Evolutionary conservation across 345 rosid species (phyloP).

Genomic region (Rhodomyrtus tomentosa): DNA sequence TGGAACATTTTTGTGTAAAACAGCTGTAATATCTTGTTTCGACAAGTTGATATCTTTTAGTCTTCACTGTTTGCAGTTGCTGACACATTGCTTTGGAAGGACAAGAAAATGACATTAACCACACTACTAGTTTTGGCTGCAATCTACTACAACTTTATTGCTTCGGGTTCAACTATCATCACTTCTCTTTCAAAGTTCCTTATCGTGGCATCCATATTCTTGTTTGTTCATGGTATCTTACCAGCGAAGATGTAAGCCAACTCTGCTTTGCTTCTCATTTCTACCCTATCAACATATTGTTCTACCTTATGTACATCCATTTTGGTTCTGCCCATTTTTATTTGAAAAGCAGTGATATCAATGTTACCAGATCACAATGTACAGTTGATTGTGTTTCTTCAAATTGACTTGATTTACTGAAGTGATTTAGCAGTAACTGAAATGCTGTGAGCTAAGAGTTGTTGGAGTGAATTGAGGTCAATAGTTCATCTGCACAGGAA

Average conservation of each 20-base stretch:
- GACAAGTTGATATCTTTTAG: not conserved
- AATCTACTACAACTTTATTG: constrained; percentile 61
- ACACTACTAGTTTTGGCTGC: constrained; percentile 39
- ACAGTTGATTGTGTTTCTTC: not conserved
- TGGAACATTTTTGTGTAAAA: not conserved
- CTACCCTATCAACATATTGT: not conserved
- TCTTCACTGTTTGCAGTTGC: constrained; percentile 55
- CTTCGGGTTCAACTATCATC: constrained; percentile 45
- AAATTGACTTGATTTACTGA: not conserved
- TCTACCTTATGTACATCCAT: not conserved
- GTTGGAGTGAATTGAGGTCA: not conserved
- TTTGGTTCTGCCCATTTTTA: not conserved
- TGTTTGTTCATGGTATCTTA: constrained; percentile 68
- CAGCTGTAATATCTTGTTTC: not conserved
- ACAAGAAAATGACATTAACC: constrained; percentile 43
- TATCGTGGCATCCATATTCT: constrained; percentile 34
- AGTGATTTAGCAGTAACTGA: not conserved
- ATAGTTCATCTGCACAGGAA: not conserved
- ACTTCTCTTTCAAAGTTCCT: constrained; percentile 63
- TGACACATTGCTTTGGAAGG: constrained; percentile 81
- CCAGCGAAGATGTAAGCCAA: constrained; percentile 67
- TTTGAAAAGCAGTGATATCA: not conserved
- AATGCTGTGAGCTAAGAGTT: not conserved
- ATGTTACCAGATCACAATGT: not conserved
- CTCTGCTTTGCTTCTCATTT: not conserved